Evolutionary conservation across 140 eudicot genomes (phyloP), one percentile per base, ranked within the genome.

Genomic region (Stevia rebaudiana): DNA sequence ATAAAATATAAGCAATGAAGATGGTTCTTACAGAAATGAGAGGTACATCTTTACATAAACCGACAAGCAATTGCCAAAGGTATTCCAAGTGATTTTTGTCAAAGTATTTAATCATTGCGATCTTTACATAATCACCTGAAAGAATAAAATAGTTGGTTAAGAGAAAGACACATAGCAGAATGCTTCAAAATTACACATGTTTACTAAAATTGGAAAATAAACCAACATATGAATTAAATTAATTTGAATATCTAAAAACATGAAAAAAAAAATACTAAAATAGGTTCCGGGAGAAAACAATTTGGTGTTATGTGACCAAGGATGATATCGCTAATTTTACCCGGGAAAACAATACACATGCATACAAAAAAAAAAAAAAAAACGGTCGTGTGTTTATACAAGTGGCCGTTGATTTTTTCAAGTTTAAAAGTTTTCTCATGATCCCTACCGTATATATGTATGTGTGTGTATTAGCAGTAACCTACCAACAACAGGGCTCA

Each of bases 81-180:
- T 67, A 68, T 36, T 80, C 71, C 28, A 77, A 73, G 57, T 78
- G 75, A 60, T 62, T 70, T 61, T 52, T 17, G 16, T 24, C 68
- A 72, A 76, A 65, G 9, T 75, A 55, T 63, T 37, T 65, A 8
- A 69, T 82, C 69, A 73, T 75, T 35, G 82, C 89, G 82, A 81
- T 77, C 71, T 83, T 91, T 42, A 78, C 5, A 13, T 83, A 89
- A 58, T 87, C 89, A 79, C 95, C 95, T 90, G 87, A 52, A 58
- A 63, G 5, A 8, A 35, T 11, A 1, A 18, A 56, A 56, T 8
- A 56, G 13, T 30, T 44, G 1, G 60, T 4, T 40, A 51, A 12
- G 10, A 49, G 13, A 61, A 24, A 42, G 10, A 3, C 35, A 49
- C 6, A 60, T 64, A 10, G 23, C 23, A 54, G 46, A 44, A 52